Base-by-base conservation (phyloP, 257 asterid species). In the Fraxinus pennsylvanica region DNA sequence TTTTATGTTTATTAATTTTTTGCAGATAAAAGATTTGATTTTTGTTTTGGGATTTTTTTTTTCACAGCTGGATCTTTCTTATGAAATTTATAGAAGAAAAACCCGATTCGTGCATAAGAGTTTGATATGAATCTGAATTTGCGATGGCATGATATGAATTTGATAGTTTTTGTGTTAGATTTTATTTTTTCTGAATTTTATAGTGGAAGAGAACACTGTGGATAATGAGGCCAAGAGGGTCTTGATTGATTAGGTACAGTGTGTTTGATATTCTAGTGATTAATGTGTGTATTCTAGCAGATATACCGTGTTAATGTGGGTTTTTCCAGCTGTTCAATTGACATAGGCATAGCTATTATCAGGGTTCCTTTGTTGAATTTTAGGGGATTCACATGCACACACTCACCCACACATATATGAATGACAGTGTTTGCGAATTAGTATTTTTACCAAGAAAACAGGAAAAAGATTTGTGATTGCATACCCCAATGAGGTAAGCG, bases 31-130 rank as follows among this genome's bases (percentile, higher is more conserved):
- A 61, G 0, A 63, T 63, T 79, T 78, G 30, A 7, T 13, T 29
- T 41, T 71, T 79, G 77, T 35, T 70, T 38, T 72, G 78, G 33
- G 73, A 30, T 73, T 76, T 81, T 39, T 47, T 68, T 71, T 73
- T 9, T 9, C 61, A 19, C 29, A 21, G 45, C 45, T 63, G 70
- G 15, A 4, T 13, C 52, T 5, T 75, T 70, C 21, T 5, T 43
- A 21, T 32, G 9, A 72, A 35, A 63, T 25, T 25, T 13, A 9
- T 9, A 9, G 69, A 25, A 63, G 19, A 4, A 8, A 63, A 25
- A 2, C 69, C 1, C 0, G 35, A 63, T 69, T 39, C 65, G 68
- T 71, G 74, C 36, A 47, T 25, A 36, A 35, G 74, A 15, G 25
- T 30, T 36, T 39, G 43, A 1, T 71, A 7, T 71, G 75, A 50